Percentiles rank a stretch among this genome's conserved stretches.
phyloP scores from a whole-genome alignment of 2,329 filamentous ascomycete species.

The Phaeosphaeria sp. region DNA sequence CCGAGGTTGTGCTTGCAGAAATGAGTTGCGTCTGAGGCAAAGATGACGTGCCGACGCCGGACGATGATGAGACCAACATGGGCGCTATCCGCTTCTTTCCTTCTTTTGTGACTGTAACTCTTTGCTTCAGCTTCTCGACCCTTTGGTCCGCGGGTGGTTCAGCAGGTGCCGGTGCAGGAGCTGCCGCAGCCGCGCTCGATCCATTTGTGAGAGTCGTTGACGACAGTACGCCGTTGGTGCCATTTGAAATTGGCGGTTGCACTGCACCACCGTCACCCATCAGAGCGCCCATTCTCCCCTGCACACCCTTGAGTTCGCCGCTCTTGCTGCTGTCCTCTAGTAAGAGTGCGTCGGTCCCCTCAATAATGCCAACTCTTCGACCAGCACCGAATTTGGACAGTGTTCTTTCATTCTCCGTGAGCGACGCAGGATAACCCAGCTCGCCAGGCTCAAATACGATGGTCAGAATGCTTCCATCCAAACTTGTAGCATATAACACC shows the following conservation, averaged over 20 bases:
- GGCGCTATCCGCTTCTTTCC: conserved; percentile 96
- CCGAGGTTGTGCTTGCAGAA: conserved; percentile 70
- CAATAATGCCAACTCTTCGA: conserved; percentile 86
- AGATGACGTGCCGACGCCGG: conserved; percentile 84
- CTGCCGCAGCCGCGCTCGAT: conserved; percentile 53
- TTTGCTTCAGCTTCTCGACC: conserved; percentile 78
- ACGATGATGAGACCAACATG: conserved; percentile 83
- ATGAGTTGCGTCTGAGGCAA: conserved; percentile 88
- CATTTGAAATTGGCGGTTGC: conserved; percentile 61
- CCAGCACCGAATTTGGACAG: conserved; percentile 92
- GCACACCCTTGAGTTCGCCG: conserved; percentile 85
- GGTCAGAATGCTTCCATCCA: conserved; percentile 87
- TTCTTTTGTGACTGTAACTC: conserved; percentile 94
- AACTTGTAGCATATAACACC: conserved; percentile 81
- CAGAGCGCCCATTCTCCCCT: conserved; percentile 96
- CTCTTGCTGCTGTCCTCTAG: conserved; percentile 92
- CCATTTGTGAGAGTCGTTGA: conserved; percentile 52
- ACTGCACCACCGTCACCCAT: conserved; percentile 77
- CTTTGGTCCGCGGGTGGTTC: conserved; percentile 59
- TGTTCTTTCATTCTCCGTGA: conserved; percentile 90
- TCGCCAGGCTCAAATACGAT: conserved; percentile 86
- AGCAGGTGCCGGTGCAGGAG: conserved; percentile 13
- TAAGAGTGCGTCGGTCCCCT: conserved; percentile 86
- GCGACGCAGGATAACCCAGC: conserved; percentile 83
- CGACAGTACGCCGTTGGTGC: conserved; percentile 57